Conservation (phyloP, 2,329 filamentous ascomycete genomes). For the Sarocladium brachiariae region DNA sequence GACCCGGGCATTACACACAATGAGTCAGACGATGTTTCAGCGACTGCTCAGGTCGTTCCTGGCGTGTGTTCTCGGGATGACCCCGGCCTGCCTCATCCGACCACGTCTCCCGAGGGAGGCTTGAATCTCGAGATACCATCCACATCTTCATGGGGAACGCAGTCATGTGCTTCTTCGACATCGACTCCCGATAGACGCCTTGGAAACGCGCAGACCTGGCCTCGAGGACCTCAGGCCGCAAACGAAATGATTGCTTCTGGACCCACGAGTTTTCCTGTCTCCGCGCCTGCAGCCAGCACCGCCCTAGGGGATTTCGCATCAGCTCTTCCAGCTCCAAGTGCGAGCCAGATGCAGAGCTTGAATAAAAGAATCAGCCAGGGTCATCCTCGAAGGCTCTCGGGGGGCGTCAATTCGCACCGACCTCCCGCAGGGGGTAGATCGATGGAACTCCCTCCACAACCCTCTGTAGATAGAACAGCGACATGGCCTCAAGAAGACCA, state of each 20-base stretch:
- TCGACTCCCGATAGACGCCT: conserved; percentile 20
- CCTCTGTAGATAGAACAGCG: conserved; percentile 12
- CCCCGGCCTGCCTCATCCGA: neutral
- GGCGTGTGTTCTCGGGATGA: neutral
- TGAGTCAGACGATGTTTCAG: neutral
- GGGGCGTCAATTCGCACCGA: conserved; percentile 33
- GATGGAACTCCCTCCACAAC: neutral
- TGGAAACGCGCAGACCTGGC: conserved; percentile 40
- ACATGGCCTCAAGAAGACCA: conserved; percentile 33
- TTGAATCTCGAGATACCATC: conserved; percentile 25
- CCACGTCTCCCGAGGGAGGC: neutral
- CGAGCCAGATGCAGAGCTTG: conserved; percentile 32
- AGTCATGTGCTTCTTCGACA: neutral
- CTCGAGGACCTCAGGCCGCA: conserved; percentile 22
- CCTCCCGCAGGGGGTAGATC: conserved; percentile 31
- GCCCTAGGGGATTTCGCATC: conserved; percentile 26
- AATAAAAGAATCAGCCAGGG: conserved; percentile 31
- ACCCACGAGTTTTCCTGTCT: conserved; percentile 31
- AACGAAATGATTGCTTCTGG: conserved; percentile 1
- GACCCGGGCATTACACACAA: neutral
- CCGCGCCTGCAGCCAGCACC: conserved; percentile 29
- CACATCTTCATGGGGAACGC: conserved; percentile 14
- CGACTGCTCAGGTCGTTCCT: neutral
- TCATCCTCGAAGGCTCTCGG: conserved; percentile 35
- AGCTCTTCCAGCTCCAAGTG: conserved; percentile 31